Percentiles rank a stretch among this genome's conserved stretches.
These are phyloP conservation scores for Patellifolia procumbens DNA, from an alignment of 179 eudicot species.

Conservation along the genomic window DNA sequence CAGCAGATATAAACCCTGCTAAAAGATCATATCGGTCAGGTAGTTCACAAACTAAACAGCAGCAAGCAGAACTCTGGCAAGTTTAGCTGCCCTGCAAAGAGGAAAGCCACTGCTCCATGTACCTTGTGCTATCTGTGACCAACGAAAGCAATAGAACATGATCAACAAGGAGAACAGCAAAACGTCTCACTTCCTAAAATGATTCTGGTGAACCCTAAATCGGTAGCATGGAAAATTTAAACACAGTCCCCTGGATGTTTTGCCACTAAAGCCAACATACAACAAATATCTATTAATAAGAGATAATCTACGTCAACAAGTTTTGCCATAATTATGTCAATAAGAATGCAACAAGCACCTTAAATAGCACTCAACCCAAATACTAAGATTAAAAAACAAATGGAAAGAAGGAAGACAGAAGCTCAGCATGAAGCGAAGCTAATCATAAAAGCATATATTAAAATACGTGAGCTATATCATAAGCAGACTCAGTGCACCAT, in stretches of 20 bases:
- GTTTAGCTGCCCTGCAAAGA: slow-evolving; percentile 46
- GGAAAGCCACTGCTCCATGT: slow-evolving; percentile 66
- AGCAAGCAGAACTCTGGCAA: slow-evolving; percentile 4
- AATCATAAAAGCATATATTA: too few relatives aligned
- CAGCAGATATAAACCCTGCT: neutral
- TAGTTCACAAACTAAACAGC: slow-evolving; percentile 10
- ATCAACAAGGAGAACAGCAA: neutral
- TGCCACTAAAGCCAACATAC: neutral
- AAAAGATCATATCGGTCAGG: neutral
- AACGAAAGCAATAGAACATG: neutral
- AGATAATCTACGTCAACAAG: neutral
- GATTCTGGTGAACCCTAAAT: neutral
- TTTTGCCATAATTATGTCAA: neutral
- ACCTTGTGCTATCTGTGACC: slow-evolving; percentile 48
- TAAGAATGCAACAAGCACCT: neutral
- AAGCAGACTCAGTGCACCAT: too few relatives aligned
- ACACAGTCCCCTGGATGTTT: neutral
- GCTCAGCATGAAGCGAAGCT: neutral
- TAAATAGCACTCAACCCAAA: neutral
- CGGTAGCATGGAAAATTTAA: neutral
- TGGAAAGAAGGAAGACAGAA: neutral
- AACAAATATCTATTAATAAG: neutral
- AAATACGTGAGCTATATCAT: neutral
- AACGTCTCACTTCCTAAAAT: neutral
- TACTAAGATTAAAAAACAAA: too few relatives aligned